These are phyloP conservation scores for Beauveria sp. DNA, from an alignment of 2,329 filamentous ascomycete genomes.

Conservation along the genomic window DNA sequence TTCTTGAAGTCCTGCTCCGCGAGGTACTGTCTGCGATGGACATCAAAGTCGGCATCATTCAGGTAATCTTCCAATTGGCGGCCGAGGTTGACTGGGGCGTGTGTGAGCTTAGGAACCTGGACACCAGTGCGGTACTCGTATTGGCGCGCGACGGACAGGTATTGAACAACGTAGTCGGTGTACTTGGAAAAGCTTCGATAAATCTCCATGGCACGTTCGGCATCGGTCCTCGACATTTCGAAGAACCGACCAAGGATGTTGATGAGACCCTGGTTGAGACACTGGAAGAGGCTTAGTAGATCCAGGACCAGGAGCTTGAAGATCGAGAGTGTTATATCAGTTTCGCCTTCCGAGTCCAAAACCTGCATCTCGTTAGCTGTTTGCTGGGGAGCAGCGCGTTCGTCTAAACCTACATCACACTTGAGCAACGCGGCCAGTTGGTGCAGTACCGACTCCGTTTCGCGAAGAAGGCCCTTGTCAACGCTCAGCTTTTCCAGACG, in stretches of 20 bases:
- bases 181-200: constrained; percentile 89
- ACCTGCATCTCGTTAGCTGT: constrained; percentile 45
- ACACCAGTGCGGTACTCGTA: constrained; percentile 88
- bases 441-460: constrained; percentile 83
- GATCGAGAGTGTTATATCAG: constrained; percentile 91
- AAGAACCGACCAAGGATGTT: constrained; percentile 97
- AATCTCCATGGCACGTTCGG: constrained; percentile 82
- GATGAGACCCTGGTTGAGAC: constrained; percentile 94
- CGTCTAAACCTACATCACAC: constrained; percentile 64
- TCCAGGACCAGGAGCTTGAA: constrained; percentile 89
- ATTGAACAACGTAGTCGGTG: constrained; percentile 88
- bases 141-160: constrained; percentile 76
- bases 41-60: constrained; percentile 89
- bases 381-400: no score
- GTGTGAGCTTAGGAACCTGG: constrained; percentile 94
- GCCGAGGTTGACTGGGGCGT: constrained; percentile 86
- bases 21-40: constrained; percentile 85
- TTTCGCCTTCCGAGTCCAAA: constrained; percentile 80
- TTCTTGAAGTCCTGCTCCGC: constrained; percentile 73
- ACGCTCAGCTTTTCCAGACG: constrained; percentile 79
- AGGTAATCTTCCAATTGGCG: constrained; percentile 90
- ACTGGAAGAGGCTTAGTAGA: constrained; percentile 81
- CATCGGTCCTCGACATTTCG: constrained; percentile 92
- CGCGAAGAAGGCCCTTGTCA: constrained; percentile 84
- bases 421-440: constrained; percentile 80